Conservation (phyloP, 805 yeast genomes). For the Candida oleophila region DNA sequence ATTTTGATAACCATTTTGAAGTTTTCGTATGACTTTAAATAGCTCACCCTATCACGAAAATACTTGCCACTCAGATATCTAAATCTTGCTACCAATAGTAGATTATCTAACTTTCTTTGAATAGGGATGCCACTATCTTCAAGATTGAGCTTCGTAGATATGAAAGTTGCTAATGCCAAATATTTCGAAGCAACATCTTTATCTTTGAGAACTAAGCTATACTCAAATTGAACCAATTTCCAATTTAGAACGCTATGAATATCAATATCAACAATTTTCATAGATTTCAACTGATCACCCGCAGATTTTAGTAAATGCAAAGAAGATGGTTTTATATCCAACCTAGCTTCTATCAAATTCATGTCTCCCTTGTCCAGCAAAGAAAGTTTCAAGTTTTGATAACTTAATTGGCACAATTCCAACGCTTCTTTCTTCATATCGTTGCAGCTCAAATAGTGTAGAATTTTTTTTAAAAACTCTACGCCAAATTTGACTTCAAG, state of each 20-base stretch:
- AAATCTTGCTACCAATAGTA: constrained; percentile 33
- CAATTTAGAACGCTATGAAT: constrained; percentile 18
- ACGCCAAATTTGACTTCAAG: constrained; percentile 23
- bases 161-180: constrained; percentile 15
- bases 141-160: constrained; percentile 16
- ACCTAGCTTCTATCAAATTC: constrained; percentile 1
- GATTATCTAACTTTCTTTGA: constrained; percentile 21
- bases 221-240: constrained; percentile 31
- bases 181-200: constrained; percentile 21
- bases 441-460: constrained; percentile 25
- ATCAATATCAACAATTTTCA: background rate
- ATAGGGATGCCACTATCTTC: constrained; percentile 15
- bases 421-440: constrained; percentile 16
- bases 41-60: constrained; percentile 16
- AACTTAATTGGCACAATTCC: constrained; percentile 6
- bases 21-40: constrained; percentile 33
- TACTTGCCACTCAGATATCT: constrained; percentile 30
- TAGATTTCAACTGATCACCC: constrained; percentile 9
- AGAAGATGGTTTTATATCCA: constrained; percentile 7
- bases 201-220: constrained; percentile 18
- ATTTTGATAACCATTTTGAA: constrained; percentile 51
- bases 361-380: constrained; percentile 17
- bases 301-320: constrained; percentile 7
- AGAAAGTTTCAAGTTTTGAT: constrained; percentile 18
- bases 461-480: constrained; percentile 19